phyloP scores from a whole-genome alignment of 441 rosid genomes.

The Capsella rubella region DNA sequence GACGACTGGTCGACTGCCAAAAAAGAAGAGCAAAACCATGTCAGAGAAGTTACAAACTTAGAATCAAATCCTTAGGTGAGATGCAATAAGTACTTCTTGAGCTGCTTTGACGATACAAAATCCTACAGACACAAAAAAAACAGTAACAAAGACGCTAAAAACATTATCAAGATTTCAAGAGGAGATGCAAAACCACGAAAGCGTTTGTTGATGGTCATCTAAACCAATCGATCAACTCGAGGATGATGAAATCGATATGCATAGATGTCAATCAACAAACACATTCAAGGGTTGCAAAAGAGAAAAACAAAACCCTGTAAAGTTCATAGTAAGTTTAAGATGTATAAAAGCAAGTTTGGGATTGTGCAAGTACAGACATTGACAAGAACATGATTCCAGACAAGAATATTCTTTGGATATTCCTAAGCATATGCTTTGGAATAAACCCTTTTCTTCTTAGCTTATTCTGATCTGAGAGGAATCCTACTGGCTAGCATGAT shows the following conservation, averaged over 20 bases:
- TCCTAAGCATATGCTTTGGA: conserved; percentile 46
- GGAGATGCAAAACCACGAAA: conserved; percentile 41
- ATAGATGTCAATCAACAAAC: conserved; percentile 47
- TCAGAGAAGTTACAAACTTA: conserved; percentile 23
- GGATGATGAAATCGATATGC: conserved; percentile 26
- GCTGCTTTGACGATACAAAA: conserved; percentile 3
- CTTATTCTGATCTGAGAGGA: background rate
- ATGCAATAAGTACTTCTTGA: conserved; percentile 8
- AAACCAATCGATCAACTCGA: conserved; percentile 27
- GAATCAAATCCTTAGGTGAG: conserved; percentile 5
- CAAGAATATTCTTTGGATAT: conserved; percentile 45
- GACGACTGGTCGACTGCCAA: conserved; percentile 21
- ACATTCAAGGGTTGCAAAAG: conserved; percentile 43
- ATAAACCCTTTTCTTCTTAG: conserved; percentile 39
- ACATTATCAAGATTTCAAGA: conserved; percentile 7
- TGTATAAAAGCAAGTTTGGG: conserved; percentile 39
- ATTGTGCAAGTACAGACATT: conserved; percentile 20
- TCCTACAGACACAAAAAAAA: background rate
- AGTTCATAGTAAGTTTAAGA: conserved; percentile 18
- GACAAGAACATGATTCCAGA: conserved; percentile 30
- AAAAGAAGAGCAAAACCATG: conserved; percentile 20
- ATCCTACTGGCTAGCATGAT: conserved; percentile 41
- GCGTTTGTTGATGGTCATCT: conserved; percentile 50
- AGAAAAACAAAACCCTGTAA: background rate
- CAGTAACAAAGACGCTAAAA: conserved; percentile 9